Evolutionary conservation across 2,329 filamentous ascomycete species (phyloP).

Genomic region (Alternaria tenuissima): DNA sequence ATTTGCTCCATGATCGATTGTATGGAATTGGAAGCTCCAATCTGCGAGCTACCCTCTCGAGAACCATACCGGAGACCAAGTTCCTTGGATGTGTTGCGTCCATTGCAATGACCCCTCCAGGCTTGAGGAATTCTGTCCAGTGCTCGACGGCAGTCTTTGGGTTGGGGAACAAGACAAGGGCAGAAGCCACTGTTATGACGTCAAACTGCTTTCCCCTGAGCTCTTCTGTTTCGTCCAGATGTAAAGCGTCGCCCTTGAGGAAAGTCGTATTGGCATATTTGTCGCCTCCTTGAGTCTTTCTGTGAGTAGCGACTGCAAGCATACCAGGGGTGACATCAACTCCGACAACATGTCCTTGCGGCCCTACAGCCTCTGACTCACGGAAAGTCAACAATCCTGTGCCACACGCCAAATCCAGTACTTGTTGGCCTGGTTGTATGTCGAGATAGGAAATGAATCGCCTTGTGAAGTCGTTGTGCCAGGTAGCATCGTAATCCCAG

Average conservation of each 20-base stretch:
- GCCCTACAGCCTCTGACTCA: constrained; percentile 50
- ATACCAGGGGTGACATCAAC: constrained; percentile 54
- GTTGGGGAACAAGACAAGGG: constrained; percentile 53
- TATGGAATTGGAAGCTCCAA: constrained; percentile 47
- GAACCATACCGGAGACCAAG: constrained; percentile 47
- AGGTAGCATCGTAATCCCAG: constrained; percentile 52
- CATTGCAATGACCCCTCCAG: constrained; percentile 50
- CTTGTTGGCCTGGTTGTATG: constrained; percentile 47
- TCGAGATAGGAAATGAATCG: constrained; percentile 47
- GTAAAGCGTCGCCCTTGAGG: constrained; percentile 49
- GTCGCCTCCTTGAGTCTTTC: constrained; percentile 34
- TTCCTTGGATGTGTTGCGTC: constrained; percentile 53
- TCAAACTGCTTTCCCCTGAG: constrained; percentile 41
- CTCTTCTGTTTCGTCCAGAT: constrained; percentile 39
- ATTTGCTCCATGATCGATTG: constrained; percentile 48
- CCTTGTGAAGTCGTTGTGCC: constrained; percentile 52
- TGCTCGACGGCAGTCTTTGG: constrained; percentile 48
- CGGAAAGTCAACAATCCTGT: constrained; percentile 55
- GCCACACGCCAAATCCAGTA: constrained; percentile 59
- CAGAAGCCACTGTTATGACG: constrained; percentile 52
- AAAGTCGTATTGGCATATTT: constrained; percentile 47
- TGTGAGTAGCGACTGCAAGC: constrained; percentile 49
- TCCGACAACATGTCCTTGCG: constrained; percentile 50
- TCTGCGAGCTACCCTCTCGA: constrained; percentile 48
- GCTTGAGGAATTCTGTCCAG: constrained; percentile 52